Evolutionary conservation across 78 protist genomes (phyloP), one percentile per base, ranked within the genome.

Genomic region (Dictyostelium brefeldianum): DNA sequence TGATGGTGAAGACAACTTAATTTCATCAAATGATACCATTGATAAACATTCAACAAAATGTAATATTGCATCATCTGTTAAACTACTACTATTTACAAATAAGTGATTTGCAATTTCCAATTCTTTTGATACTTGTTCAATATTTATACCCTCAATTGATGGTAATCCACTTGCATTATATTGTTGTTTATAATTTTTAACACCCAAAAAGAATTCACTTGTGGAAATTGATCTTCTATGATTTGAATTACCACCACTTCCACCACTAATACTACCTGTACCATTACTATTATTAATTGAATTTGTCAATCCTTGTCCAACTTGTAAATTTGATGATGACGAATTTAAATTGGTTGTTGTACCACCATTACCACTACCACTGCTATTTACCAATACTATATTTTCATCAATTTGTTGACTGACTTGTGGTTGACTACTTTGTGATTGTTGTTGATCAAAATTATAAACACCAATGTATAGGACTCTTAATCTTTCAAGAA

Each of bases 1-100:
- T 20, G 99, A 97, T 70, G 99, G 97, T 4, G 25, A 46, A 27
- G 96, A 41, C 4, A 12, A 1, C 43, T 73, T 29, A 62, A 98
- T 83, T 83, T 98, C 99, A n/a, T 95, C 98, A 1, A 65, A 31
- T 0, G 98, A 77, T 36, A 97, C 98, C 3, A 43, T 81, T 48
- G 98, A 92, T 27, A 98, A 94, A 46, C 73, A 36, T 36, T 94
- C 85, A n/a, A 97, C 98, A 81, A 98, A 98, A 80, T 92, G 80
- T 6, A 96, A 95, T 5, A 98, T 95, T 11, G 99, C 99, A 4
- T 65, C 87, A 36, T 79, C 27, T 2, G 82, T 36, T 4, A 94
- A 74, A 22, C 48, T 8, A 27, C 41, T 90, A 25, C 83, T 67
- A 36, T 85, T 85, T 81, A 80, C 75, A 65, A 59, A 87, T 62